These are phyloP conservation scores for Vinca minor DNA, from an alignment of 257 asterid species.

Conservation along the genomic window DNA sequence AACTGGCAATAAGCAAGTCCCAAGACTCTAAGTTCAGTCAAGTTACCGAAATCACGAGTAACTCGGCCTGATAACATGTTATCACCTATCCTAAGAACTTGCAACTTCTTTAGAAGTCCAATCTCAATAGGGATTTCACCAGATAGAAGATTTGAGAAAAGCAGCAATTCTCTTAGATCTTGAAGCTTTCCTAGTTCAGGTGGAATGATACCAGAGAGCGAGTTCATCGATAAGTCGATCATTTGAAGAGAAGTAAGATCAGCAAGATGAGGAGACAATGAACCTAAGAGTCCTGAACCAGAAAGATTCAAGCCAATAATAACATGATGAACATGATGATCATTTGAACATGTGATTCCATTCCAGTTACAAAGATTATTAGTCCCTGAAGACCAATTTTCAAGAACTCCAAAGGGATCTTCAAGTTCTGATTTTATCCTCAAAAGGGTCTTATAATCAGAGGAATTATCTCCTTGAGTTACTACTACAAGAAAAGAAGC, in stretches of 20 bases:
- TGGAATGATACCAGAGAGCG: slow-evolving; percentile 56
- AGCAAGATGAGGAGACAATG: slow-evolving; percentile 47
- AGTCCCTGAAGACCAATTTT: slow-evolving; percentile 50
- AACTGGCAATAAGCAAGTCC: slow-evolving; percentile 67
- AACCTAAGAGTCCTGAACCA: slow-evolving; percentile 43
- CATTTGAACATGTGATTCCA: slow-evolving; percentile 62
- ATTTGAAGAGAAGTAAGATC: slow-evolving; percentile 47
- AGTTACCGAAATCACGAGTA: slow-evolving; percentile 37
- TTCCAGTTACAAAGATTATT: slow-evolving; percentile 63
- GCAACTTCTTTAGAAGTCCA: slow-evolving; percentile 44
- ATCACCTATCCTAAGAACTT: slow-evolving; percentile 71
- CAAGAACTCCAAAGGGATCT: slow-evolving; percentile 50
- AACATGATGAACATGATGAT: slow-evolving; percentile 33
- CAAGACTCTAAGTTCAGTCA: slow-evolving; percentile 49
- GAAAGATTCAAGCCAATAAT: slow-evolving; percentile 52
- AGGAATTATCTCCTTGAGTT: slow-evolving; percentile 21
- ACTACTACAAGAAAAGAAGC: slow-evolving; percentile 19
- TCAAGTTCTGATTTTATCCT: slow-evolving; percentile 49
- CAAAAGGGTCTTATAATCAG: slow-evolving; percentile 51
- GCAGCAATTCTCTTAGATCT: slow-evolving; percentile 45
- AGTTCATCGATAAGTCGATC: slow-evolving; percentile 59
- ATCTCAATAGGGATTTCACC: slow-evolving; percentile 60
- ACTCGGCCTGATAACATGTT: slow-evolving; percentile 54
- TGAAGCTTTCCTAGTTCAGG: slow-evolving; percentile 45
- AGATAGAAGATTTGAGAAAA: slow-evolving; percentile 54